Base-by-base conservation (phyloP, 1,284 basidiomycete species). In the Ustilago vetiveriae region DNA sequence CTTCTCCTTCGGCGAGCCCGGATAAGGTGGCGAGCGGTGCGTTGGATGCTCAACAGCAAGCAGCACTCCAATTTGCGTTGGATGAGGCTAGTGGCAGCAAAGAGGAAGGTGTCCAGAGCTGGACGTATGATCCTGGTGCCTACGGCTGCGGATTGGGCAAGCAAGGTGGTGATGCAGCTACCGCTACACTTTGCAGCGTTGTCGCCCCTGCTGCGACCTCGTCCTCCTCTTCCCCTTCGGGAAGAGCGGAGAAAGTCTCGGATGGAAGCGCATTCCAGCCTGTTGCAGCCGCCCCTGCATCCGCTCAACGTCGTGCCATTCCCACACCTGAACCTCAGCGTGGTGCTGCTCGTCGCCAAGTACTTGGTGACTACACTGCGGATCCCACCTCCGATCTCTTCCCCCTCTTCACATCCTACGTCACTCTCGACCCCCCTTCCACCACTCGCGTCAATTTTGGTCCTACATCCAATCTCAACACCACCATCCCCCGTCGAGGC, bases 331-430 rank as follows among this genome's bases (percentile, higher is more conserved):
- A 46, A 9, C 59, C 47, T 4, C 33, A 54, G 10, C 45, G n/a
- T n/a, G n/a, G n/a, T n/a, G n/a, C n/a, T n/a, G n/a, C n/a, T n/a
- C n/a, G n/a, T n/a, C n/a, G n/a, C n/a, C n/a, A n/a, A n/a, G n/a
- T n/a, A n/a, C n/a, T n/a, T n/a, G n/a, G 19, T 29, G 21, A 24
- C 9, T 24, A 42, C 14, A 16, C 39, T 3, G 23, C 35, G 3
- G 10, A 6, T 14, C 9, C 36, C 6, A 9, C 4, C 36, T 56
- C 59, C 3, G 51, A 72, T 39, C 50, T 63, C 35, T 72, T 72
- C 47, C 64, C 59, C 14, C 47, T 69, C 47, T 63, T 67, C 41
- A 63, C 66, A 2, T 58, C 59, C 10, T 69, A 69, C 55, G 27
- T 63, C 17, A 55, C 51, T 8, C 43, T 58, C 17, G 30, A 32